Conservation (phyloP, 2,329 filamentous ascomycete species). For the Torrubiella hemipterigena region DNA sequence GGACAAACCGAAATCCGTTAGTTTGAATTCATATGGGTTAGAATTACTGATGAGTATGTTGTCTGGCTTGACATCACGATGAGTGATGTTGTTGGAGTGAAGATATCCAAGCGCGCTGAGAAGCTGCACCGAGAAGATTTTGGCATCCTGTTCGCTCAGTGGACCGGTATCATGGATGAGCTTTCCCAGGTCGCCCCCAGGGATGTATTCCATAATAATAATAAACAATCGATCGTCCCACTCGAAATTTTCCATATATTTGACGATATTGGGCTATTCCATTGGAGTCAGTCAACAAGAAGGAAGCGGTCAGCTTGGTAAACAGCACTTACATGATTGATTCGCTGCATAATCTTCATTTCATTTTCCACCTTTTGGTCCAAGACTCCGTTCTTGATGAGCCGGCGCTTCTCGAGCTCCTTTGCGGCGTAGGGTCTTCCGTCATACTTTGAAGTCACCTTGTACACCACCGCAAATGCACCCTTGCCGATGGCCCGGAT, state of each 20-base stretch:
- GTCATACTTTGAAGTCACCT: slow-evolving; percentile 74
- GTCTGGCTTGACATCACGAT: slow-evolving; percentile 97
- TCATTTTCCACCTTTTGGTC: slow-evolving; percentile 93
- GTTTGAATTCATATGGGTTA: slow-evolving; percentile 69
- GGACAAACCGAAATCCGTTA: slow-evolving; percentile 93
- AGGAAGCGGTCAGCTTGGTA: slow-evolving; percentile 7
- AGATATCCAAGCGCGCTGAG: slow-evolving; percentile 76
- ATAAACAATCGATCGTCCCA: slow-evolving; percentile 76
- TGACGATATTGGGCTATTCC: slow-evolving; percentile 74
- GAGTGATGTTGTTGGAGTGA: slow-evolving; percentile 79
- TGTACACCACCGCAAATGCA: slow-evolving; percentile 89
- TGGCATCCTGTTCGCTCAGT: slow-evolving; percentile 57
- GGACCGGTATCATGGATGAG: slow-evolving; percentile 50
- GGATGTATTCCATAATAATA: slow-evolving; percentile 92
- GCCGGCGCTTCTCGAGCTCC: slow-evolving; percentile 83
- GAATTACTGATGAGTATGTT: slow-evolving; percentile 77
- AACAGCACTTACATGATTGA: slow-evolving; percentile 77
- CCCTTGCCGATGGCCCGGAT: slow-evolving; percentile 77
- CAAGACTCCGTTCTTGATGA: slow-evolving; percentile 83
- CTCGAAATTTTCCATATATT: slow-evolving; percentile 82
- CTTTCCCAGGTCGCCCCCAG: slow-evolving; percentile 69
- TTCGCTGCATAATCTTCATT: slow-evolving; percentile 84
- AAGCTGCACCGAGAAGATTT: slow-evolving; percentile 63
- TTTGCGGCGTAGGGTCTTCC: slow-evolving; percentile 83
- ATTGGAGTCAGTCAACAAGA: too few species aligned